Base-by-base conservation (phyloP, 352 stramenopile genomes). In the Globisporangium paroecandrum region DNA sequence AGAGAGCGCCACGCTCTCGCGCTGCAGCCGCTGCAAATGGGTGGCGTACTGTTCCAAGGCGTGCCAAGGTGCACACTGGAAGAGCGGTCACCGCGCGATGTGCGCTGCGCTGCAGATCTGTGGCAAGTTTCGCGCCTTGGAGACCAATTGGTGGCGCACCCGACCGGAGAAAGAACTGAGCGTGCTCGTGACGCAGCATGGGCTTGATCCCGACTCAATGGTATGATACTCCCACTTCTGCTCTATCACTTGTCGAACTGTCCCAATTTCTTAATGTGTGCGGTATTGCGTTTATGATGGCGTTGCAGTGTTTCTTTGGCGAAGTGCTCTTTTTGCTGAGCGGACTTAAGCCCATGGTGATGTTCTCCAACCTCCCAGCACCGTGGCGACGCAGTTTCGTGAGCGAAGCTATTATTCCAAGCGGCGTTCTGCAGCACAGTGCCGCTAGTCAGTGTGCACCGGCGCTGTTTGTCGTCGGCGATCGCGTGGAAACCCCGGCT, bases 281-380 rank as follows among this genome's bases (percentile, higher is more conserved):
- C 4, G 29, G 29, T 32, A 32, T 65, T 60, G 18, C 65, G 18
- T 24, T 24, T 36, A 2, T 56, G 22, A 18, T 66, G 24, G 63
- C 43, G 22, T 9, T 41, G 38, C 38, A 87, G 78, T 53, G 63
- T 13, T 93, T 91, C 72, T 91, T 81, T 69, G 86, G 86, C 4
- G 86, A 94, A 73, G 77, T 92, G 62, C 69, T 90, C 20, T 94
- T 94, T 64, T 57, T 87, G 4, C 71, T 89, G 9, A 58, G 61
- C 9, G 82, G 82, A 10, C 69, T 92, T 54, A 94, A 94, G 70
- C 60, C 76, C 13, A 83, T 81, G 51, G 71, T 90, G 55, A 20
- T 94, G 46, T 73, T 94, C 53, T 92, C 86, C 41, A 90, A 91
- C 64, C 59, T 92, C 22, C 86, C 83, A 13, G 15, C 43, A 0